Percentiles rank a stretch among this genome's conserved stretches.
phyloP scores from a whole-genome alignment of 345 rosid species.

The Rubroshorea leprosula region DNA sequence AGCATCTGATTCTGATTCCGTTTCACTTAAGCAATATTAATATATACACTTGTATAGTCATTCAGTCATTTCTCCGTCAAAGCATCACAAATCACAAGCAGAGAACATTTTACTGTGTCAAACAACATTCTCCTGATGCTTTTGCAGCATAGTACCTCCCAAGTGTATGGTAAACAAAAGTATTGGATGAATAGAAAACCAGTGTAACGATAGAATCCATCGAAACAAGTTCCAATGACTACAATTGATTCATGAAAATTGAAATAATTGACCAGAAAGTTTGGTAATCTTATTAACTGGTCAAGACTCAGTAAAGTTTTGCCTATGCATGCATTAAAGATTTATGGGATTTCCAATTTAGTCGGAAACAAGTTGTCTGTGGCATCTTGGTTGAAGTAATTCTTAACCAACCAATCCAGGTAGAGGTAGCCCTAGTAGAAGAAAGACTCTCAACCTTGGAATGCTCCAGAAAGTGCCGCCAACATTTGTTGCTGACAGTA shows the following conservation, averaged over 20 bases:
- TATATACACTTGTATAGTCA: background rate
- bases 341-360: conserved; percentile 18
- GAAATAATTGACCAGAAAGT: background rate
- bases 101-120: no score
- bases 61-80: no score
- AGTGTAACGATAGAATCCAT: no score
- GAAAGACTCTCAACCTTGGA: conserved; percentile 13
- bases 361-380: conserved; percentile 11
- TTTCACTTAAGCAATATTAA: conserved; percentile 8
- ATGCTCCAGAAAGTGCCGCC: conserved; percentile 32
- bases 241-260: background rate
- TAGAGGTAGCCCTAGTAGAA: background rate
- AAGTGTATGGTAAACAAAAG: background rate
- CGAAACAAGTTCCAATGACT: background rate
- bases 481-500: conserved; percentile 25
- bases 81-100: background rate
- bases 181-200: no score
- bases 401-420: conserved; percentile 24
- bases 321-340: background rate
- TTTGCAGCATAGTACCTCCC: background rate
- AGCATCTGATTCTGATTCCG: conserved; percentile 20
- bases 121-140: background rate
- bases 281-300: background rate
- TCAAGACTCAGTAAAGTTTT: background rate
- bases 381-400: conserved; percentile 6